Percentiles rank a stretch among this genome's conserved stretches.
phyloP scores from a whole-genome alignment of 1,139 yeast genomes.

The Pichia sp. region DNA sequence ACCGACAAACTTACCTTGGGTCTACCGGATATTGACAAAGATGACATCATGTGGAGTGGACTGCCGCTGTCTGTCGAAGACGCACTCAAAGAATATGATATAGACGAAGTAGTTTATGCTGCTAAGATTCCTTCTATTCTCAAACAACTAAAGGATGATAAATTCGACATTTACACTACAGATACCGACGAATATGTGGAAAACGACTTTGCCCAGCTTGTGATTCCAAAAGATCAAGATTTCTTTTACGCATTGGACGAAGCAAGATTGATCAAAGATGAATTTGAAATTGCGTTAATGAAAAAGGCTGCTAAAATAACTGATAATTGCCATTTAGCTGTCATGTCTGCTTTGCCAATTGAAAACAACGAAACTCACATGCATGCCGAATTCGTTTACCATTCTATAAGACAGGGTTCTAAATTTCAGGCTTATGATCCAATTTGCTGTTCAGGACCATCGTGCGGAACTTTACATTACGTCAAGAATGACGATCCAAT shows the following conservation, averaged over 20 bases:
- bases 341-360: conserved; percentile 86
- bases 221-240: conserved; percentile 36
- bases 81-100: conserved; percentile 61
- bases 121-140: conserved; percentile 31
- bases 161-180: conserved; percentile 32
- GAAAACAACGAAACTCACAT: conserved; percentile 85
- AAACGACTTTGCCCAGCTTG: conserved; percentile 24
- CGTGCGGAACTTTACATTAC: conserved; percentile 87
- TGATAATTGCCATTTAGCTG: conserved; percentile 83
- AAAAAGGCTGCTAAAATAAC: conserved; percentile 75
- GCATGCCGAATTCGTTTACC: conserved; percentile 92
- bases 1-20: conserved; percentile 58
- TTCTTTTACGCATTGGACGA: conserved; percentile 79
- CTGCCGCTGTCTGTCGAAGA: conserved; percentile 64
- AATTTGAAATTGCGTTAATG: conserved; percentile 67
- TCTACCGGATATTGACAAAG: conserved; percentile 75
- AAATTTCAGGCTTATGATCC: conserved; percentile 88
- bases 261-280: conserved; percentile 76
- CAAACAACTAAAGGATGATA: conserved; percentile 1
- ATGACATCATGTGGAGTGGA: conserved; percentile 97
- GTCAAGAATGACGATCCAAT: conserved; percentile 57
- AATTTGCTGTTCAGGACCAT: conserved; percentile 89
- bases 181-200: conserved; percentile 35
- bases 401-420: conserved; percentile 89
- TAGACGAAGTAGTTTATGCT: conserved; percentile 68